Base-by-base conservation (phyloP, 371 early-diverging fungal genomes). In the Rhizomucor pusillus region DNA sequence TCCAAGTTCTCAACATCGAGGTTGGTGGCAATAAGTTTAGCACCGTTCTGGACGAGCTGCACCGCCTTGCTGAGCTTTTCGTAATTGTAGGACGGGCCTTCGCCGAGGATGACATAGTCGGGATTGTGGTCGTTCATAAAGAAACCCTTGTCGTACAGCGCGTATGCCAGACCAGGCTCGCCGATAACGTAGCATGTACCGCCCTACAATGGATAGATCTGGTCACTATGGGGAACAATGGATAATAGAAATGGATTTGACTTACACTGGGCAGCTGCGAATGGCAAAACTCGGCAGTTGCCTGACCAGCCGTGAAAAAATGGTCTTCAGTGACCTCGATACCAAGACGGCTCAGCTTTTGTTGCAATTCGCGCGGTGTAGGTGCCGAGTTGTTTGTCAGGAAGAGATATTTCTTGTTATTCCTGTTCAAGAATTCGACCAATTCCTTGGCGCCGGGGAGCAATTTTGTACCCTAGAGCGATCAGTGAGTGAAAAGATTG, bases 381-480 rank as follows among this genome's bases (percentile, higher is more conserved):
- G 84, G 84, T 25, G 83, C 81, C 51, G 82, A 82, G 66, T 86
- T 86, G 74, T 86, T 86, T 35, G 87, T 86, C 70, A 84, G 67
- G 69, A 86, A 86, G 18, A 86, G 71, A 57, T 74, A 86, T 52
- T 80, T 68, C 63, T 86, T 86, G 62, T 81, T 75, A 49, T 84
- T 74, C 44, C 53, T 56, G 50, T 75, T 57, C 59, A 84, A 69
- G 70, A 83, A 86, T 14, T 66, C 71, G 34, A 86, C 82, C 60
- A 86, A 78, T 57, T 86, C 86, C 55, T 81, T 81, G 14, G 78
- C 86, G 56, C 84, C 84, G 52, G 79, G 74, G 40, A 77, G 63
- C 14, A 77, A 66, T 41, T 75, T 73, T 49, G 69, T 75, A 45
- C 81, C 81, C 78, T 81, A 69, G n/a, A n/a, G n/a, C n/a, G n/a